Percentiles rank a stretch among this genome's conserved stretches.
These are phyloP conservation scores for Astrephomene gubernaculifera DNA, from an alignment of 139 green algal genomes.

Conservation along the genomic window DNA sequence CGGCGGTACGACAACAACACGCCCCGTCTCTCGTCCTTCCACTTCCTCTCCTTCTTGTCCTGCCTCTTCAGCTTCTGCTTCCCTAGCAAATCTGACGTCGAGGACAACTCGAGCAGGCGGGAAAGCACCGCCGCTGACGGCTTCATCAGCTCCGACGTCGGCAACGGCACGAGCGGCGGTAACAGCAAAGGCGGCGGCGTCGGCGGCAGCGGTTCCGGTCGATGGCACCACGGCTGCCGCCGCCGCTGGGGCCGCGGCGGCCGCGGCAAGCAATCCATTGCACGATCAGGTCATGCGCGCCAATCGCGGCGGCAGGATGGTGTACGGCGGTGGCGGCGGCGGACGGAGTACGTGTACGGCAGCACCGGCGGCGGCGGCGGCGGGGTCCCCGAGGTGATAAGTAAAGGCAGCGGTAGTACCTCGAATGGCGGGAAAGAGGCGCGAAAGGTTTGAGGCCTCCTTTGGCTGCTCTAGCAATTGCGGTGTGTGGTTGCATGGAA, in stretches of 20 bases:
- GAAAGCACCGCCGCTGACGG: background rate
- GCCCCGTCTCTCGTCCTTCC: no score
- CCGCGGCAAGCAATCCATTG: conserved; percentile 8
- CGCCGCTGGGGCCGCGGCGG: background rate
- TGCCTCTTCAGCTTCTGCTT: no score
- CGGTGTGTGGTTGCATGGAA: no score
- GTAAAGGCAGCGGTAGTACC: no score
- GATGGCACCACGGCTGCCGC: background rate
- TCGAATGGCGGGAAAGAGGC: no score
- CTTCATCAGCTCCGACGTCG: background rate
- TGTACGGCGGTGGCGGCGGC: background rate
- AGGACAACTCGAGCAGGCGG: no score
- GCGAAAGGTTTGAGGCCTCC: no score
- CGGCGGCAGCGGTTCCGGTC: background rate
- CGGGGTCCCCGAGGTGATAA: no score
- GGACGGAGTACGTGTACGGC: background rate
- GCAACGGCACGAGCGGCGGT: background rate
- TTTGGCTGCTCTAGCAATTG: no score
- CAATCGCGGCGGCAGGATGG: conserved; percentile 19
- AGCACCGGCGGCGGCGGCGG: background rate
- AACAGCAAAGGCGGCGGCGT: background rate
- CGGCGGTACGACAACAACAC: background rate
- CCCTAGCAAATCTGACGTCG: no score
- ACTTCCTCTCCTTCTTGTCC: no score
- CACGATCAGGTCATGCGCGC: conserved; percentile 27